Evolutionary conservation across 1,139 yeast genomes (phyloP), one percentile per base, ranked within the genome.

Genomic region (Geotrichum bryndzae): DNA sequence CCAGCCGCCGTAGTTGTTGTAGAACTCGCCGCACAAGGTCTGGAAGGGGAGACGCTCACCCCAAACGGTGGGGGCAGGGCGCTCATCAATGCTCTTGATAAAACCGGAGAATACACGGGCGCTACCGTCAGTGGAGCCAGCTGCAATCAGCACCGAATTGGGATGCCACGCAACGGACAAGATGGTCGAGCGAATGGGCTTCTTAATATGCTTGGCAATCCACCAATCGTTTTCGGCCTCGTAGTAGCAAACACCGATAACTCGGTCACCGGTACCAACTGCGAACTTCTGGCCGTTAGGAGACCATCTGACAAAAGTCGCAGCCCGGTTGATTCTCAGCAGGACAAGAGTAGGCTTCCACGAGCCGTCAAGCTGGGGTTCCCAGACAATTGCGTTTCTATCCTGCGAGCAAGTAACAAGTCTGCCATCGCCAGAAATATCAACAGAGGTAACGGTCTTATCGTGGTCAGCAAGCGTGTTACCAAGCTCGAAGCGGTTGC

Each of bases 141-240:
- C 82, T 2, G 96, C 96, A 66, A 95, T 79, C 65, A 95, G 79
- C 23, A 94, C 96, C 68, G 87, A 88, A 75, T 95, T 95, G 63
- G 92, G 94, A 74, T 95, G 99, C 99, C 99, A 95, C 65, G 87
- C 88, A 60, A 94, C 81, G 54, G 89, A 82, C 67, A 94, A 82
- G 68, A 94, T 83, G 53, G 98, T 90, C 11, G 97, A 89, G 73
- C 88, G 87, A 69, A 92, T 81, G 22, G 97, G 97, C 76, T 90
- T 90, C 80, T 91, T 91, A 77, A 95, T 75, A 77, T 94, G 99
- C 77, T 92, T 94, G 25, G 98, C 90, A 59, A 94, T 92, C 99
- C 99, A 95, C 99, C 99, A 95, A 74, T 95, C 96, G 74, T 94
- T 94, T 71, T 92, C 97, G 66, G 82, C 88, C 75, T 95, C 99